Evolutionary conservation across 1,284 basidiomycete genomes (phyloP), one percentile per base, ranked within the genome.

Genomic region (Marasmius fiardii): DNA sequence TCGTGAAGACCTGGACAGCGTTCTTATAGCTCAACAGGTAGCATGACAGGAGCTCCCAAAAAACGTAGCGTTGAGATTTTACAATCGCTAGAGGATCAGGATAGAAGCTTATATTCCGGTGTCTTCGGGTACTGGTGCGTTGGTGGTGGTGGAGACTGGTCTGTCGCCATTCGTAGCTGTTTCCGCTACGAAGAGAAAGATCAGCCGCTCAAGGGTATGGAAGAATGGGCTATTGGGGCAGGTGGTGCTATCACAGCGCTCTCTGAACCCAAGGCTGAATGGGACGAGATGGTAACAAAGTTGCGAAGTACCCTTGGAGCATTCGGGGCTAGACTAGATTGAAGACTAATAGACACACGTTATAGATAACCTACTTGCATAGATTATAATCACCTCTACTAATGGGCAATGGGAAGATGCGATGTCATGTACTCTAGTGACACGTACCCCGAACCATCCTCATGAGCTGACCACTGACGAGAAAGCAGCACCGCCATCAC

Each of bases 1-100:
- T 49, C 21, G 11, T 12, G 26, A 2, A 37, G 11, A 12, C 10
- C 10, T 18, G 18, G 21, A 45, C 21, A 34, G 28, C 52, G 18
- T 43, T 33, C 20, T 14, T 48, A 43, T 37, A 54, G n/a, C 49
- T 52, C 55, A 51, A 56, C 65, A 88, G 93, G 94, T 1, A 95
- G 93, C 61, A 99, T 99, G 95, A 98, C 96, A 0, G 95, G 96
- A 18, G 96, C 96, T 0, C 96, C 95, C 0, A 98, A 98, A 74
- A 88, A 95, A 61, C 87, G 95, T 18, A 93, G 91, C 51, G 90
- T 98, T 0, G 91, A 96, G 70, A 88, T 98, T 31, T 78, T 99
- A 1, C 91, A 94, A 63, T 78, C 76, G 1, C 80, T 98, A 4
- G 96, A 98, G 69, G 79, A 79, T 49, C 68, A 77, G 47, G 78